Evolutionary conservation across 352 stramenopile genomes (phyloP).

Genomic region (Hyaloperonospora brassicae): DNA sequence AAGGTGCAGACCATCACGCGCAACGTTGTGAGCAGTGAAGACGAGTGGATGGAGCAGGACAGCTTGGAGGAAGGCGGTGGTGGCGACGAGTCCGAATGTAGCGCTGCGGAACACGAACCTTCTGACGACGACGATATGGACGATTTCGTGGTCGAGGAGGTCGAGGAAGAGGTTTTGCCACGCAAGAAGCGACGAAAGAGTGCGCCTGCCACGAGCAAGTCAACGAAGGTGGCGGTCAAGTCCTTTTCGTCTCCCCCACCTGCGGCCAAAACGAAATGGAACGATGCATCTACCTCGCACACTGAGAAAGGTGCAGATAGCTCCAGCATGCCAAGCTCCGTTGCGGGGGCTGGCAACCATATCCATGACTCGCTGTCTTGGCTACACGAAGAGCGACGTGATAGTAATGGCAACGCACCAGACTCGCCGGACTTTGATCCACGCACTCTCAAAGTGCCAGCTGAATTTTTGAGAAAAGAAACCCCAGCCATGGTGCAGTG

Average conservation of each 20-base stretch:
- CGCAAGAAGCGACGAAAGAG: constrained; percentile 44
- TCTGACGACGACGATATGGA: constrained; percentile 40
- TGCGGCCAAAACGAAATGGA: constrained; percentile 23
- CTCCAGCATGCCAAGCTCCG: constrained; percentile 21
- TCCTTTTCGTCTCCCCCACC: constrained; percentile 39
- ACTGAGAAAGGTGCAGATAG: constrained; percentile 26
- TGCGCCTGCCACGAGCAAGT: constrained; percentile 17
- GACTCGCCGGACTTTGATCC: constrained; percentile 88
- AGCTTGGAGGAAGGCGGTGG: constrained; percentile 21
- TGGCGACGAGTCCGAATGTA: constrained; percentile 55
- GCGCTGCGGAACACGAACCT: constrained; percentile 40
- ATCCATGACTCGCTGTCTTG: constrained; percentile 91
- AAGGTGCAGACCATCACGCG: constrained; percentile 16
- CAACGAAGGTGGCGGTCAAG: constrained; percentile 18
- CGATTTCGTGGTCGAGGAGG: constrained; percentile 36
- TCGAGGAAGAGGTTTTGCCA: constrained; percentile 29
- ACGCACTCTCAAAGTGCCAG: constrained; percentile 88
- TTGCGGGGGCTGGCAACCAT: constrained; percentile 55
- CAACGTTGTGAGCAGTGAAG: constrained; percentile 40
- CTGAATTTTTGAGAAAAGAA: constrained; percentile 83
- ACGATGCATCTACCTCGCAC: constrained; percentile 10
- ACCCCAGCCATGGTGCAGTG: constrained; percentile 96
- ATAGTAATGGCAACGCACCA: constrained; percentile 76
- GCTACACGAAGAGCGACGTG: constrained; percentile 80
- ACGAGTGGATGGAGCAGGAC: constrained; percentile 44